Base-by-base conservation (phyloP, 495 filamentous ascomycete genomes). In the Aspergillus asperescens region DNA sequence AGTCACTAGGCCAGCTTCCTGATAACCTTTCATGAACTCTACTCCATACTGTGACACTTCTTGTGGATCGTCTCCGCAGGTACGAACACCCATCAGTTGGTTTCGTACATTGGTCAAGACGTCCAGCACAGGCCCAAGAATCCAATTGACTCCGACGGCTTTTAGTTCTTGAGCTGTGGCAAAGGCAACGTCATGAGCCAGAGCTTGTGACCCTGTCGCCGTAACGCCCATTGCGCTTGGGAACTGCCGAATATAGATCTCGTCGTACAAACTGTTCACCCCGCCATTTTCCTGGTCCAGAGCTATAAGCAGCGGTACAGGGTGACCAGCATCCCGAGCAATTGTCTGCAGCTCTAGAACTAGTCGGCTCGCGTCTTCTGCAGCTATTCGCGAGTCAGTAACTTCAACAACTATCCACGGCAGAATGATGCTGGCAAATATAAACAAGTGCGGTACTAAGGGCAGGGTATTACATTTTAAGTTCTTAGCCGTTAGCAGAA, bases 221-320 rank as follows among this genome's bases (percentile, higher is more conserved):
- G 89, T 87, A 54, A 94, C 79, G 27, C 89, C 90, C 90, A 95
- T 95, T 42, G 88, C 84, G 57, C 86, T 90, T 15, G 90, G 90
- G 56, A 91, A 95, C 62, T 95, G 90, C 52, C 88, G 86, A 57
- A 95, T 88, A 66, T 87, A 90, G 53, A 89, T 86, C 56, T 92
- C 88, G 71, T 95, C 90, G 62, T 89, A 95, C 13, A 95, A 76
- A 66, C 88, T 92, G 70, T 95, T 95, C 61, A 95, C 89, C 4
- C 90, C 90, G 41, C 90, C 90, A 86, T 95, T 95, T 65, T 95
- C 90, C 60, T 95, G 90, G 63, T 95, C 90, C 29, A 95, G 62
- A 12, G 87, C 88, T 59, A 95, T 95, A 49, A 89, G 72, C 22
- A 95, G 71, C 10, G 90, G 90, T 3, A 91, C 83, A 2, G 85